Percentiles rank a stretch among this genome's conserved stretches.
These are phyloP conservation scores for Thinopyrum obtusiflorum DNA, from an alignment of 202 grass and related monocot species.

Conservation along the genomic window DNA sequence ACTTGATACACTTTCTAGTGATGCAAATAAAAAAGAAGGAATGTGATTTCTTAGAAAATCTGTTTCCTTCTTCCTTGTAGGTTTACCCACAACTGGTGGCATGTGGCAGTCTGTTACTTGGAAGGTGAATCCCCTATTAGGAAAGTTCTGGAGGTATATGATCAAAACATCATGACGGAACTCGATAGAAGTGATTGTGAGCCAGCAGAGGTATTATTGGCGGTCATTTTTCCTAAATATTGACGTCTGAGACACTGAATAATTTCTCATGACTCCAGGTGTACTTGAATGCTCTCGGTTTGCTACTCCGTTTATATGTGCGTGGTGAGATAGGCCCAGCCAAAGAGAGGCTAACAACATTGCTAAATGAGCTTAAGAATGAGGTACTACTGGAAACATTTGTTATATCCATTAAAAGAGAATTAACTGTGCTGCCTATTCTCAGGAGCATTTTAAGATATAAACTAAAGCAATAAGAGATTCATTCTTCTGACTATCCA, in stretches of 20 bases:
- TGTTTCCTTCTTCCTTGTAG: constrained; percentile 20
- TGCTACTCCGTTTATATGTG: constrained; percentile 52
- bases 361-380: constrained; percentile 45
- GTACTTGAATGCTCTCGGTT: constrained; percentile 71
- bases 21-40: background rate
- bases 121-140: constrained; percentile 59
- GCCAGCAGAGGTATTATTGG: constrained; percentile 48
- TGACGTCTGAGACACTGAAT: constrained; percentile 26
- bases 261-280: constrained; percentile 60
- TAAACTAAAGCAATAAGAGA: background rate
- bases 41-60: constrained; percentile 10
- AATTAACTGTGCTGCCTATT: background rate
- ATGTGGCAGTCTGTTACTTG: constrained; percentile 72
- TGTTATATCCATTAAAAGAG: background rate
- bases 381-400: constrained; percentile 32
- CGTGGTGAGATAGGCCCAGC: constrained; percentile 39
- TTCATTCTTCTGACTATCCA: constrained; percentile 21
- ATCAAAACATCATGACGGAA: constrained; percentile 65
- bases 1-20: background rate
- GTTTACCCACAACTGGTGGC: constrained; percentile 80
- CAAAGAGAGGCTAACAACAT: constrained; percentile 42
- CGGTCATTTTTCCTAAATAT: background rate
- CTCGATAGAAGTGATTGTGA: constrained; percentile 61
- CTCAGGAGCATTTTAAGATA: background rate
- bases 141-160: constrained; percentile 67